A percentile compares a stretch with the other conserved stretches of the same genome.
phyloP scores from a whole-genome alignment of 768 basidiomycete genomes.

The Tricholoma furcatifolium region DNA sequence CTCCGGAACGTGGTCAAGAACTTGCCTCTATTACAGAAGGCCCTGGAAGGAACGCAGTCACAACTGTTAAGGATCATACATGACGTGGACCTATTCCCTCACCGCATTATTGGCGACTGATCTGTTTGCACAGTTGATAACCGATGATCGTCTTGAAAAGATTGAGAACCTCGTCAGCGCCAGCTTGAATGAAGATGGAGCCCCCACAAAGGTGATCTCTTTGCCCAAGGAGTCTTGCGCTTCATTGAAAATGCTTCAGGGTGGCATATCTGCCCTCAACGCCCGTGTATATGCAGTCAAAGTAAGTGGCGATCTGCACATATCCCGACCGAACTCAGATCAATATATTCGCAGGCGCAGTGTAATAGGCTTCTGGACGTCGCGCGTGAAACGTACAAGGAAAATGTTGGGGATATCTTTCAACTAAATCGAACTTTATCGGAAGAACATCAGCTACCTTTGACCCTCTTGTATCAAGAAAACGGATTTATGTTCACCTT shows the following conservation, averaged over 20 bases:
- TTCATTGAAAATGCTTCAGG: conserved; percentile 41
- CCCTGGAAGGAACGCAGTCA: conserved; percentile 56
- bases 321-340: not conserved
- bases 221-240: not conserved
- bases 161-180: conserved; percentile 60
- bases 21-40: conserved; percentile 60
- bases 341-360: conserved; percentile 50
- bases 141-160: conserved; percentile 64
- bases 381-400: conserved; percentile 91
- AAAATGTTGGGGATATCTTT: conserved; percentile 88
- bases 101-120: not conserved
- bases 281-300: conserved; percentile 89
- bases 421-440: conserved; percentile 58
- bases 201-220: conserved; percentile 51
- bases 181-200: conserved; percentile 73
- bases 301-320: not conserved
- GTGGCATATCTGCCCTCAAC: conserved; percentile 72
- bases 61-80: conserved; percentile 61
- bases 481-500: conserved; percentile 72
- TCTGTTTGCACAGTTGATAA: conserved; percentile 54
- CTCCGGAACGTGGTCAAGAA: conserved; percentile 71
- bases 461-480: conserved; percentile 70
- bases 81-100: conserved; percentile 41
- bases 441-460: conserved; percentile 61
- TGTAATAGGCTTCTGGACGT: conserved; percentile 87